Evolutionary conservation across 2,329 filamentous ascomycete genomes (phyloP).

Genomic region (Penicillium sp.): DNA sequence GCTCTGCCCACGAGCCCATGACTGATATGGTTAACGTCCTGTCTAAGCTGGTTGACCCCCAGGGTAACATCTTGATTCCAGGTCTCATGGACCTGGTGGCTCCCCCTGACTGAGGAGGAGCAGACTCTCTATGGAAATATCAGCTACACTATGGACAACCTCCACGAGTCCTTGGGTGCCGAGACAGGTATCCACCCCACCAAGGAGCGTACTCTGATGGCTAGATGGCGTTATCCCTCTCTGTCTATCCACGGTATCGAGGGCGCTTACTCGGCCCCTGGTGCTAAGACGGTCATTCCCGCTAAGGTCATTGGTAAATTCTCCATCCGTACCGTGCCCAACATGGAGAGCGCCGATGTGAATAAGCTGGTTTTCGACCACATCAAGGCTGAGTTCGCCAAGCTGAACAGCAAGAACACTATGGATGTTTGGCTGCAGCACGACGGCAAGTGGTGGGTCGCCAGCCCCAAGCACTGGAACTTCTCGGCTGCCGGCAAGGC

Average conservation of each 20-base stretch:
- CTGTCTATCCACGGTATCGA: slow-evolving; percentile 93
- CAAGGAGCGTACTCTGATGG: slow-evolving; percentile 93
- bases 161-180: slow-evolving; percentile 88
- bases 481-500: slow-evolving; percentile 92
- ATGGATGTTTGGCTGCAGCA: slow-evolving; percentile 79
- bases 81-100: slow-evolving; percentile 92
- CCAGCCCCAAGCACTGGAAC: slow-evolving; percentile 98
- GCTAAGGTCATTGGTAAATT: slow-evolving; percentile 98
- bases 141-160: slow-evolving; percentile 91
- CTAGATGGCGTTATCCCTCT: slow-evolving; percentile 90
- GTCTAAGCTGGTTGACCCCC: slow-evolving; percentile 77
- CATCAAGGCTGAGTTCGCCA: slow-evolving; percentile 78
- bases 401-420: slow-evolving; percentile 88
- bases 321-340: slow-evolving; percentile 92
- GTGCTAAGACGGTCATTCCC: slow-evolving; percentile 97
- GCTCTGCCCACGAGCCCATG: slow-evolving; percentile 97
- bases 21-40: slow-evolving; percentile 85
- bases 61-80: slow-evolving; percentile 92
- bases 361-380: slow-evolving; percentile 82
- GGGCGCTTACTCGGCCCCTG: slow-evolving; percentile 87
- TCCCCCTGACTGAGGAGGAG: slow-evolving; percentile 82
- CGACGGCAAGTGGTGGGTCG: slow-evolving; percentile 98
- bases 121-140: slow-evolving; percentile 84
- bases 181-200: slow-evolving; percentile 81
- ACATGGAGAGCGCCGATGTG: slow-evolving; percentile 93